These are phyloP conservation scores for Globisporangium emineosum DNA, from an alignment of 352 stramenopile species.

Conservation along the genomic window DNA sequence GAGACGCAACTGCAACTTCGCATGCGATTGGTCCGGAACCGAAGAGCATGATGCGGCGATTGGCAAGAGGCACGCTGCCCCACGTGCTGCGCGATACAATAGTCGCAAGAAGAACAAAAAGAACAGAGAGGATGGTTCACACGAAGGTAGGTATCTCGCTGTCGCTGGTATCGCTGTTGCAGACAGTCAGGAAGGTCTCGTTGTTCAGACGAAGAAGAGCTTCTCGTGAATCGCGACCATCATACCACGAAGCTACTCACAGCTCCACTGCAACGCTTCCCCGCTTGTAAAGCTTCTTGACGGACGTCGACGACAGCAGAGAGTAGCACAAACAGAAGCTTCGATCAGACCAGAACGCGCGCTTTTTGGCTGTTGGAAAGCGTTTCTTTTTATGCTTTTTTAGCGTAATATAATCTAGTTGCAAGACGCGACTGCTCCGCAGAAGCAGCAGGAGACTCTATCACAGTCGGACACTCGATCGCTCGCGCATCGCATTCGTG, in stretches of 20 bases:
- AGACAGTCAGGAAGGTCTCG: not conserved
- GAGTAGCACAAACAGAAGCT: no score
- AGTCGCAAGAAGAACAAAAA: not conserved
- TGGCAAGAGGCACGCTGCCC: conserved; percentile 8
- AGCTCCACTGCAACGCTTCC: no score
- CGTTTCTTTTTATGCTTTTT: not conserved
- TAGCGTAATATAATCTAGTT: conserved; percentile 15
- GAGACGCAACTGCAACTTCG: not conserved
- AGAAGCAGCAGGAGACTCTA: not conserved
- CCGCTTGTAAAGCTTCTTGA: no score
- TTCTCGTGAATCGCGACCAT: not conserved
- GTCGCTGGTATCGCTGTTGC: not conserved
- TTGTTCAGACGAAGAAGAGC: not conserved
- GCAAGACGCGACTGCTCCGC: not conserved
- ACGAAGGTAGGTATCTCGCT: not conserved
- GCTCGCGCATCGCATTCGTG: not conserved
- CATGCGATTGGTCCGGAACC: not conserved
- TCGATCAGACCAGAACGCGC: not conserved
- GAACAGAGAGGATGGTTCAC: not conserved
- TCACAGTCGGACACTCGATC: not conserved
- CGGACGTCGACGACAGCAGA: no score
- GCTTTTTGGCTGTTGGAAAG: not conserved
- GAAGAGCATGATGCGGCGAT: not conserved
- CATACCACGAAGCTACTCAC: no score
- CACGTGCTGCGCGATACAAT: not conserved